Evolutionary conservation across 441 rosid genomes (phyloP).

Genomic region (Erodium trifolium): DNA sequence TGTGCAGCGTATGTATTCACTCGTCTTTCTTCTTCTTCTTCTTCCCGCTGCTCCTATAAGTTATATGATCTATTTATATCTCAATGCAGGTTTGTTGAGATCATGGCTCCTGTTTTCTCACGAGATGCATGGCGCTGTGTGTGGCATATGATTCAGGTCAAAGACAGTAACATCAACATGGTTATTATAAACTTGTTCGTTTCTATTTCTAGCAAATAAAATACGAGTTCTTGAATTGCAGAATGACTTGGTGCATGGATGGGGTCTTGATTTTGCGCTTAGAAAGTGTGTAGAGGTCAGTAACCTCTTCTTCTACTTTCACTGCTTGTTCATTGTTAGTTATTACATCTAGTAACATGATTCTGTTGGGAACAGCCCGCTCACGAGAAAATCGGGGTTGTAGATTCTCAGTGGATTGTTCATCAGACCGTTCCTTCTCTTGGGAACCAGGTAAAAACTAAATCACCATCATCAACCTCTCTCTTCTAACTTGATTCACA

Average conservation of each 20-base stretch:
- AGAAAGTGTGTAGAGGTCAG: constrained; percentile 85
- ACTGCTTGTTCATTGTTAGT: background rate
- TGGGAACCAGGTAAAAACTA: constrained; percentile 61
- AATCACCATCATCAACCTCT: background rate
- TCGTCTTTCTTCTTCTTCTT: constrained; percentile 1
- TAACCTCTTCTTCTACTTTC: background rate
- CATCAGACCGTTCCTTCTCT: constrained; percentile 91
- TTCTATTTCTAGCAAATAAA: background rate
- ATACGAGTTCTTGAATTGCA: constrained; percentile 25
- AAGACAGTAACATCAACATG: background rate
- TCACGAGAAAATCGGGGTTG: constrained; percentile 92
- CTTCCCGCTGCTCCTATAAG: background rate
- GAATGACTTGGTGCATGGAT: constrained; percentile 98
- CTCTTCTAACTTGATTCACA: background rate
- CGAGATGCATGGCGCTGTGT: constrained; percentile 95
- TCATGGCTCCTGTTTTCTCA: constrained; percentile 98
- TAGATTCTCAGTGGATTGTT: constrained; percentile 96
- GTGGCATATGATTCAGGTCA: constrained; percentile 96
- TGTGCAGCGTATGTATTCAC: constrained; percentile 80
- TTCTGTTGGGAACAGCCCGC: constrained; percentile 59
- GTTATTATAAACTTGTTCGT: background rate
- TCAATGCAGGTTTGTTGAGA: constrained; percentile 77
- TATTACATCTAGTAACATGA: background rate
- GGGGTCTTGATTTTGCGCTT: constrained; percentile 98
- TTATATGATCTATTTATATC: background rate